Conservation (phyloP, 768 basidiomycete genomes). For the Hortiboletus campestris region DNA sequence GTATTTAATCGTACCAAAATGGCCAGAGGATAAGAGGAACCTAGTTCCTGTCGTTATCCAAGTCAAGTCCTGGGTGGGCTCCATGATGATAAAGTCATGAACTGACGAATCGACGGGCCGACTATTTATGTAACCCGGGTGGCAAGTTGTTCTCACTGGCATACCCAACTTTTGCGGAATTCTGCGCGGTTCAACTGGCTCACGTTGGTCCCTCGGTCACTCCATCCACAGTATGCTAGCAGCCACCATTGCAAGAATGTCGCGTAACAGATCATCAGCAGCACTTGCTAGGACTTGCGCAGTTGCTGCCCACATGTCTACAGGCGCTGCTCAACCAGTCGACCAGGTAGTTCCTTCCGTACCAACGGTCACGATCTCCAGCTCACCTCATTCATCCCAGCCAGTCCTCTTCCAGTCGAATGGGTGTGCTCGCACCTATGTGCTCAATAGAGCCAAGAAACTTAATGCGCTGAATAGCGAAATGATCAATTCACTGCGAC, state of each 20-base stretch:
- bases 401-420: slow-evolving; percentile 71
- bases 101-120: background rate
- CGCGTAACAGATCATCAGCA: slow-evolving; percentile 25
- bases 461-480: slow-evolving; percentile 78
- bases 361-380: background rate
- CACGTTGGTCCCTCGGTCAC: background rate
- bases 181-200: background rate
- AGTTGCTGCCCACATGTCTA: slow-evolving; percentile 37
- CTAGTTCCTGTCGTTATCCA: slow-evolving; percentile 48
- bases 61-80: background rate
- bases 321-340: slow-evolving; percentile 12
- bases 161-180: slow-evolving; percentile 10
- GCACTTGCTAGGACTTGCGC: slow-evolving; percentile 30
- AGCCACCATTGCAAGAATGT: slow-evolving; percentile 29
- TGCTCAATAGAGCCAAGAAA: slow-evolving; percentile 76
- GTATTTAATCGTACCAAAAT: slow-evolving; percentile 70
- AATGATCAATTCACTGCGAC: slow-evolving; percentile 71
- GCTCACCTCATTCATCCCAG: slow-evolving; percentile 26
- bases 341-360: slow-evolving; percentile 23
- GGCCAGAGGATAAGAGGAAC: slow-evolving; percentile 45
- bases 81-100: slow-evolving; percentile 9
- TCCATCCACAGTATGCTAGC: slow-evolving; percentile 27
- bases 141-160: background rate
- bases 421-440: slow-evolving; percentile 60
- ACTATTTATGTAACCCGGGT: slow-evolving; percentile 19